These are phyloP conservation scores for Stagonosporopsis chrysanthemi DNA, from an alignment of 2,329 filamentous ascomycete species.

Conservation along the genomic window DNA sequence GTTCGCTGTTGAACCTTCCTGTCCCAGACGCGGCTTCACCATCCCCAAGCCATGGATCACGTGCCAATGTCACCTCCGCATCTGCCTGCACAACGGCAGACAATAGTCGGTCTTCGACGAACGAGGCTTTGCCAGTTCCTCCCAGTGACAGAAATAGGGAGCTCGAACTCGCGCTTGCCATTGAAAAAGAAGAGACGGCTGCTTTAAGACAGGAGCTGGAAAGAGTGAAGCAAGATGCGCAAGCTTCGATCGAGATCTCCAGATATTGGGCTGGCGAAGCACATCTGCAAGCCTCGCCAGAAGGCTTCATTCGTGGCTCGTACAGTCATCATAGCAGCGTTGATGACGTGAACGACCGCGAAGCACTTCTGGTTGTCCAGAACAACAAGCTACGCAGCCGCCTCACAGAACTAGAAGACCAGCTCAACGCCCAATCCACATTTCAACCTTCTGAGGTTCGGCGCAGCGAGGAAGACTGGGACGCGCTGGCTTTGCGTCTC, in stretches of 20 bases:
- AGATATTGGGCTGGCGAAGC: constrained; percentile 25
- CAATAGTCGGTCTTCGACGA: background rate
- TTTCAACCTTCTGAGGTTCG: constrained; percentile 15
- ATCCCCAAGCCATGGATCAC: background rate
- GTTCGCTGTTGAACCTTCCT: background rate
- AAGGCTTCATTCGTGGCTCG: background rate
- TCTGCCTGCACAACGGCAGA: background rate
- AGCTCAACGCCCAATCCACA: constrained; percentile 25
- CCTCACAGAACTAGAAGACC: constrained; percentile 37
- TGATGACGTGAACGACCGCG: background rate
- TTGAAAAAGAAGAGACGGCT: constrained; percentile 34
- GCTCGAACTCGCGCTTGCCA: constrained; percentile 38
- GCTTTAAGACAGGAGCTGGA: constrained; percentile 36
- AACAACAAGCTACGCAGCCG: constrained; percentile 35
- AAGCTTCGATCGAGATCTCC: constrained; percentile 33
- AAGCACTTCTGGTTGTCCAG: constrained; percentile 30
- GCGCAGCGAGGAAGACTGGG: constrained; percentile 32
- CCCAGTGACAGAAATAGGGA: constrained; percentile 29
- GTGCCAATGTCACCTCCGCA: background rate
- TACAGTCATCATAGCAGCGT: background rate
- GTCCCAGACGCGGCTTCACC: background rate
- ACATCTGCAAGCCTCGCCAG: constrained; percentile 4
- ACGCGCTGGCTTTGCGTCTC: constrained; percentile 39
- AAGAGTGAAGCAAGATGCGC: constrained; percentile 28
- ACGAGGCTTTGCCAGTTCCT: background rate